Percentiles rank a stretch among this genome's conserved stretches.
These are phyloP conservation scores for Erythrophleum fordii DNA, from an alignment of 306 rosid genomes.

Conservation along the genomic window DNA sequence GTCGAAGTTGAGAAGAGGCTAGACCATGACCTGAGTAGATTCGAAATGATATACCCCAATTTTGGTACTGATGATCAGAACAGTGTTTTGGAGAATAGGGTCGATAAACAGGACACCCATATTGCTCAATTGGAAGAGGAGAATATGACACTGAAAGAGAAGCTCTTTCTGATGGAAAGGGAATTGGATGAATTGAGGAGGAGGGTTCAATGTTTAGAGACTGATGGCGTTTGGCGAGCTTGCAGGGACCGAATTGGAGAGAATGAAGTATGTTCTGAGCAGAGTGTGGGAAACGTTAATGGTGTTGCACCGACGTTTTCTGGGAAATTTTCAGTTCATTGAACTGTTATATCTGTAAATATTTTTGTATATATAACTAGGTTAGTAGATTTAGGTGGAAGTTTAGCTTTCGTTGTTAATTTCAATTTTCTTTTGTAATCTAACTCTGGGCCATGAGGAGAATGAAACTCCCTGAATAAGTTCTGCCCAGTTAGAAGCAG, in stretches of 20 bases:
- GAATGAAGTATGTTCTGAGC: slow-evolving; percentile 47
- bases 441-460: slow-evolving; percentile 11
- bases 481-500: neutral
- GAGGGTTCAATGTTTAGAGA: slow-evolving; percentile 61
- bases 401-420: neutral
- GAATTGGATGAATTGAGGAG: slow-evolving; percentile 69
- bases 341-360: slow-evolving; percentile 22
- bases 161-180: slow-evolving; percentile 66
- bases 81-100: slow-evolving; percentile 64
- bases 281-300: slow-evolving; percentile 47
- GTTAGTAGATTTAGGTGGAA: neutral
- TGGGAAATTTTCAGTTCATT: slow-evolving; percentile 9
- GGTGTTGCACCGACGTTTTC: neutral
- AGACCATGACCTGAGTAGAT: slow-evolving; percentile 75
- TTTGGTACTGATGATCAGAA: slow-evolving; percentile 56
- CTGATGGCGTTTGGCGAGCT: slow-evolving; percentile 41
- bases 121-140: slow-evolving; percentile 78
- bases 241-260: slow-evolving; percentile 46
- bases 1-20: slow-evolving; percentile 70
- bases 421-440: slow-evolving; percentile 24
- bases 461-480: slow-evolving; percentile 7
- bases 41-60: slow-evolving; percentile 72
- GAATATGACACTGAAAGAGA: slow-evolving; percentile 69
- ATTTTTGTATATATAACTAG: slow-evolving; percentile 14
- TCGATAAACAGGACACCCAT: slow-evolving; percentile 73